Evolutionary conservation across 306 rosid genomes (phyloP).

Genomic region (Acacia crassicarpa): DNA sequence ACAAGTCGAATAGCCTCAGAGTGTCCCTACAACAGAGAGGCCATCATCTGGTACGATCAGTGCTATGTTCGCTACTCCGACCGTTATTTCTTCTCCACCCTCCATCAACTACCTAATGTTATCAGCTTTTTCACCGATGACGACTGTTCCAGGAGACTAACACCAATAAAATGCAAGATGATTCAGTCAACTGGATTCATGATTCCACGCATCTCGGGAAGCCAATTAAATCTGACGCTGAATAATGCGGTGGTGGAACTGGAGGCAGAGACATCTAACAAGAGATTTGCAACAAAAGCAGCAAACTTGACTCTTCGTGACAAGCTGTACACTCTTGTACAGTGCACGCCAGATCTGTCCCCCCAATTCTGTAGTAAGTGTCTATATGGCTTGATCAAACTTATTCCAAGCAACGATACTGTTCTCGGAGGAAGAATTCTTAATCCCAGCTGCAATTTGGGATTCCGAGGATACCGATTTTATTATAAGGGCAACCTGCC

Average conservation of each 20-base stretch:
- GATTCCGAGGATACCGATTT: neutral
- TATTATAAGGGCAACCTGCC: neutral
- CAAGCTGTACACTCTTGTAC: neutral
- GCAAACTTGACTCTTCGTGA: neutral
- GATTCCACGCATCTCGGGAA: too few species aligned
- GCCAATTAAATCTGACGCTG: neutral
- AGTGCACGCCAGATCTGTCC: neutral
- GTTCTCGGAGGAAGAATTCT: neutral
- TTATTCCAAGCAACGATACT: neutral
- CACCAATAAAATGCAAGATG: too few species aligned
- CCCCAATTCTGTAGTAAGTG: neutral
- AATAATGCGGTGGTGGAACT: neutral
- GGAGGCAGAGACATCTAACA: neutral
- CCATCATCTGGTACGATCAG: neutral
- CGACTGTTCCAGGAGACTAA: too few species aligned
- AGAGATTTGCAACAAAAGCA: neutral
- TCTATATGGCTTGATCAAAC: neutral
- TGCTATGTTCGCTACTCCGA: neutral
- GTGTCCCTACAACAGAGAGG: neutral
- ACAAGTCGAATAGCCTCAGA: neutral
- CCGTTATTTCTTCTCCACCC: slow-evolving; percentile 3
- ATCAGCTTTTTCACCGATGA: too few species aligned
- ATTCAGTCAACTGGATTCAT: too few species aligned
- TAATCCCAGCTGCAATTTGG: neutral
- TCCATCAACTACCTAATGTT: fast-evolving